Base-by-base conservation (phyloP, 805 yeast genomes). In the Trichomonascus vanleenenianus region DNA sequence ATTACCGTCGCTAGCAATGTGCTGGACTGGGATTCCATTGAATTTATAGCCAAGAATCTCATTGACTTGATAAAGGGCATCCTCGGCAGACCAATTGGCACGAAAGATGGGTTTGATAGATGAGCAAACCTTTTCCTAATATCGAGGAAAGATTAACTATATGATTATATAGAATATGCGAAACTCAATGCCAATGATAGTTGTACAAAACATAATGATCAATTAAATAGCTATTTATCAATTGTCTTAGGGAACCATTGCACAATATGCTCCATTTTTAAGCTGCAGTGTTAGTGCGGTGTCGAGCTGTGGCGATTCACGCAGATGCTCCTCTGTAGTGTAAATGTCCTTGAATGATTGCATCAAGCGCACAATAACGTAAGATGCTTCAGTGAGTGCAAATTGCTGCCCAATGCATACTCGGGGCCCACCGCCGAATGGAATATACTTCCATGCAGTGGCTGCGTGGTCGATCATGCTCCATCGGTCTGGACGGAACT, bases 401-500 rank as follows among this genome's bases (percentile, higher is more conserved):
- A 73, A 73, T 58, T 74, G 78, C 62, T 74, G 78, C 35, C 79
- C 79, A 44, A 74, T 61, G 55, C 79, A 74, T 47, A 74, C 73
- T 49, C 79, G 60, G 18, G 79, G 78, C 5, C 79, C 79, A 39
- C 79, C 79, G 52, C 73, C 73, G 61, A 74, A 74, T 20, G 78
- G 78, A 30, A 73, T 58, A 56, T 70, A 74, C 27, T 70, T 72
- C 77, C 78, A 74, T 58, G 34, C 62, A 58, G 35, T 57, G 68
- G 42, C 63, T 4, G 27, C 27, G 27, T 22, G 27, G 60, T 27
- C 63, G 59, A 33, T 27, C 55, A 49, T 50, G 64, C 66, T 33
- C 78, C 78, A 73, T 42, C 78, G 64, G 50, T 70, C 74, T 4
- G 78, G 78, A 15, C 61, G 59, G 59, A 69, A 73, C 35, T 48